Conservation (phyloP, 345 rosid genomes). For the Balakata baccata region DNA sequence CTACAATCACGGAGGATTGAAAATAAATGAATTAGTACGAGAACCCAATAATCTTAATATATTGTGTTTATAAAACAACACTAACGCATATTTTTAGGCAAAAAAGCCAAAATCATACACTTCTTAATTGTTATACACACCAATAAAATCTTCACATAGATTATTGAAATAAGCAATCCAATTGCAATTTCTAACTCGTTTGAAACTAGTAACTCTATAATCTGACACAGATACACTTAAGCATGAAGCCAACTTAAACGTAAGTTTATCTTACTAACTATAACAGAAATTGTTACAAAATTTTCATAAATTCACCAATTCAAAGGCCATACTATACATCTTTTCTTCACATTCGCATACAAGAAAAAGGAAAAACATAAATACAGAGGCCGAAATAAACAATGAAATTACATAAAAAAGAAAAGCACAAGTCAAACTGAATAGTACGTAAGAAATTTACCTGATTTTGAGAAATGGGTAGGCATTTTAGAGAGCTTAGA, state of each 20-base stretch:
- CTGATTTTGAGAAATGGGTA: constrained; percentile 38
- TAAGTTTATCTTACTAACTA: background rate
- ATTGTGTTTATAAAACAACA: too few relatives aligned
- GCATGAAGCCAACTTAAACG: background rate
- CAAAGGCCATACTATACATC: too few relatives aligned
- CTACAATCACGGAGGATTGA: background rate
- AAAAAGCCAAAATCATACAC: background rate
- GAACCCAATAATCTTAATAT: background rate
- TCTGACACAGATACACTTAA: too few relatives aligned
- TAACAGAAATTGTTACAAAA: too few relatives aligned
- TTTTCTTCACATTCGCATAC: background rate
- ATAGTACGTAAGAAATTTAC: constrained; percentile 22
- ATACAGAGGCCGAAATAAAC: background rate
- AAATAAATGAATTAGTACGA: background rate
- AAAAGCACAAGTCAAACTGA: too few relatives aligned
- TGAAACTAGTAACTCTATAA: background rate
- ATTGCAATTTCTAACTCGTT: background rate
- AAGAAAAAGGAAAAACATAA: background rate
- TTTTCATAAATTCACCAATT: too few relatives aligned
- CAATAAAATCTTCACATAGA: background rate
- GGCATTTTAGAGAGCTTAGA: constrained; percentile 27
- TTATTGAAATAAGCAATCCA: background rate
- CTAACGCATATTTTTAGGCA: background rate
- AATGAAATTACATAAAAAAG: background rate
- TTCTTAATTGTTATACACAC: background rate